Evolutionary conservation across 1,284 basidiomycete species (phyloP).

Genomic region (Peniophora sp.): DNA sequence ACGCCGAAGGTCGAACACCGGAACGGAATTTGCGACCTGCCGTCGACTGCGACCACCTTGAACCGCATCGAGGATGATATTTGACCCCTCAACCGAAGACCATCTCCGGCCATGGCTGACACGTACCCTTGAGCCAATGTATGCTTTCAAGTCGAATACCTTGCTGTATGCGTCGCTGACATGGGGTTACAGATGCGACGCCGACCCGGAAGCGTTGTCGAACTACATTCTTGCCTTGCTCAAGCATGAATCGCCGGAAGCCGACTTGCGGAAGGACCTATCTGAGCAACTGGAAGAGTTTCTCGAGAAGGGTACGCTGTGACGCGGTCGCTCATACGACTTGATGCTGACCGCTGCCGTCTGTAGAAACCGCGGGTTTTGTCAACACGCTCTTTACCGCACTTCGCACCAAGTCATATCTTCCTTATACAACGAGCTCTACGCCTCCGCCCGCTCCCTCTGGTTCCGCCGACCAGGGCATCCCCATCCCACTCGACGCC

Average conservation of each 20-base stretch:
- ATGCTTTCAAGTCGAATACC: constrained; percentile 18
- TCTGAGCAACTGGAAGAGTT: constrained; percentile 82
- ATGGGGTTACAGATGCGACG: constrained; percentile 70
- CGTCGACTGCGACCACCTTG: no score
- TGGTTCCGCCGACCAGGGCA: constrained; percentile 44
- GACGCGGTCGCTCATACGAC: constrained; percentile 2
- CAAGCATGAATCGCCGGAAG: constrained; percentile 80
- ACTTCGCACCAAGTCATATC: constrained; percentile 74
- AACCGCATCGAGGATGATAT: constrained; percentile 43
- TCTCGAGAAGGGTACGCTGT: constrained; percentile 73
- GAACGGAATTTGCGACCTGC: no score
- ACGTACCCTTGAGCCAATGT: constrained; percentile 83
- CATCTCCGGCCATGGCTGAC: constrained; percentile 80
- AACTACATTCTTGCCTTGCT: constrained; percentile 94
- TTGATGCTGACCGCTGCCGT: background rate
- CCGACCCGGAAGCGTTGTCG: constrained; percentile 88
- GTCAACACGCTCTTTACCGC: constrained; percentile 80
- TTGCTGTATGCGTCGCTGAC: background rate
- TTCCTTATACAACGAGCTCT: constrained; percentile 51
- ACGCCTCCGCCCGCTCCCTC: constrained; percentile 25
- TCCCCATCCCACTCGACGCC: constrained; percentile 70
- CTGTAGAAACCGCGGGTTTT: constrained; percentile 66
- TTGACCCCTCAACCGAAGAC: constrained; percentile 51
- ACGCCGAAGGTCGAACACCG: no score
- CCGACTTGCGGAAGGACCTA: constrained; percentile 78